Base-by-base conservation (phyloP, 371 early-diverging fungal genomes). In the Parasitella parasitica region DNA sequence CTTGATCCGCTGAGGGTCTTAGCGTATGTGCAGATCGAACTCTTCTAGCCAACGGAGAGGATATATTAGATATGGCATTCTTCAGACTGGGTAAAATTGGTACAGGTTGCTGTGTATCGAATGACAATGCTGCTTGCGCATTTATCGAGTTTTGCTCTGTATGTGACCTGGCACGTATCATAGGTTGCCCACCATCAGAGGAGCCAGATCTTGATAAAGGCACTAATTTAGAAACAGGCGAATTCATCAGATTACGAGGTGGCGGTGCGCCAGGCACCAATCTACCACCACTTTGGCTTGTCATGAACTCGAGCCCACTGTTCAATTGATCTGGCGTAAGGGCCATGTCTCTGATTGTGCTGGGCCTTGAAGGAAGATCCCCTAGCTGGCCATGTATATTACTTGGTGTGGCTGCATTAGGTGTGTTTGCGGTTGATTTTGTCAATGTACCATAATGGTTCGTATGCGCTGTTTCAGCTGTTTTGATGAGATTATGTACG, bases 11-110 rank as follows among this genome's bases (percentile, higher is more conserved):
- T n/a, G 69, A 35, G 22, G 61, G 72, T 13, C 77, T 60, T 36
- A 80, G 48, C 0, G 71, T 76, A 5, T 71, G 75, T 3, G 75
- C 80, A 3, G 80, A 80, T 37, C 80, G 59, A 8, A 74, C 77
- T 18, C 79, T 49, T 54, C 79, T 60, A 2, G 79, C 75, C 15
- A 74, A 58, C 3, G 71, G 79, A 9, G 69, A 66, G 4, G 61
- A 57, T 1, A 53, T 39, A 41, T 50, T 62, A 32, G 24, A 3
- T 37, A 52, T 41, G 20, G 55, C n/a, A n/a, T 36, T 28, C 26
- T 58, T 53, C 8, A 58, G 13, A 0, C 48, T 48, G 35, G 66
- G 59, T 34, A 57, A 56, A 4, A 54, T 15, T n/a, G 30, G 50
- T 30, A n/a, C 16, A 16, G 27, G 3, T n/a, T 58, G 48, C 6